Base-by-base conservation (phyloP, 805 yeast genomes). In the Pichia cabralensis region DNA sequence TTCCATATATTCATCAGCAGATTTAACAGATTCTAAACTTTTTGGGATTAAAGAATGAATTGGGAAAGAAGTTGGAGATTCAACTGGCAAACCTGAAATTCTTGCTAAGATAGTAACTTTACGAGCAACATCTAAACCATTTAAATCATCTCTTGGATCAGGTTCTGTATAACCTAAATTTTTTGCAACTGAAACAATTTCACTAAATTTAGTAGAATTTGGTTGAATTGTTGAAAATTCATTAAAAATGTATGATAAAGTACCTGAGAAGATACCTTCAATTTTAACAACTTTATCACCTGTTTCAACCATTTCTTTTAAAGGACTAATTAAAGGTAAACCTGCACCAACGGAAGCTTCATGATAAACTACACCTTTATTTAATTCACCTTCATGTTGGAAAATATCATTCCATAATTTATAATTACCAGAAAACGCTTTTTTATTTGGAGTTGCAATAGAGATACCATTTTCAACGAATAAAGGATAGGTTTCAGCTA, bases 331-430 rank as follows among this genome's bases (percentile, higher is more conserved):
- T 42, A 92, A 76, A 40, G 99, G 99, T 57, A 92, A 70, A 38
- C 97, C 99, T 28, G 99, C 99, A 54, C 97, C 97, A 39, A 92
- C 97, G 7, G 96, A 85, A 33, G 98, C 94, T 68, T 92, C 99
- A 55, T 92, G 98, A 68, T 86, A 89, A 29, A 86, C 94, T 43
- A 89, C 67, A 26, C 85, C 88, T 32, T 76, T 77, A 24, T 65
- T 63, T 30, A 71, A 14, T 4, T 8, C 67, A 25, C 65, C 68
- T 23, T 80, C 70, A 33, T 60, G 59, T 23, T 57, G 52, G 49
- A 83, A 83, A 36, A 92, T 74, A 33, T 70, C 67, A 37, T 83
- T 71, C 96, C 97, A 92, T 10, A 77, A 61, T 17, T 64, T 57
- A 42, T 81, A 60, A 36, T 74, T 80, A 28, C 86, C 69, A 8